Conservation (phyloP, 23 red algal species). For the Gracilaria domingensis region DNA sequence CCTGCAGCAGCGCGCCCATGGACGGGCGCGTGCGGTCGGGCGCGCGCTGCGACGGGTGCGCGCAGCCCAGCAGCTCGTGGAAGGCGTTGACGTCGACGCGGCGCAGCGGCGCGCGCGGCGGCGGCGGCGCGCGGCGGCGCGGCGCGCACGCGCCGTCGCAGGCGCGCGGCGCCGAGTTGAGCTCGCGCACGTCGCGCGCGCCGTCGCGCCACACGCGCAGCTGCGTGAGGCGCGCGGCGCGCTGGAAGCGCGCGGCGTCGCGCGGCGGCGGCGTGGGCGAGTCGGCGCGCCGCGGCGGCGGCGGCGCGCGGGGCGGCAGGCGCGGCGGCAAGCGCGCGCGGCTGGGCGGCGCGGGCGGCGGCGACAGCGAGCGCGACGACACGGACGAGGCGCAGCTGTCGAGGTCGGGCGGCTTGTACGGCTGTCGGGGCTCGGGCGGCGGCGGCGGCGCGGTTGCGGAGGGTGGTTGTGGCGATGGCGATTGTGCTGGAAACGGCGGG, state of each 20-base stretch:
- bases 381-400: too few relatives aligned
- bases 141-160: too few relatives aligned
- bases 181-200: constrained; percentile 4
- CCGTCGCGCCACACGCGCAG: constrained; percentile 19
- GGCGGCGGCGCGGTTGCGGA: too few relatives aligned
- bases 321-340: not conserved
- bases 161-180: not conserved
- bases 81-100: not conserved
- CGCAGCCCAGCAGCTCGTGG: constrained; percentile 5
- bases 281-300: not conserved
- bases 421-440: too few relatives aligned
- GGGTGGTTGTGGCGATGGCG: too few relatives aligned
- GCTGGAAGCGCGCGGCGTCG: not conserved
- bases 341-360: too few relatives aligned
- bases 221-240: not conserved
- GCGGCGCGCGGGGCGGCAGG: not conserved
- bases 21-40: not conserved
- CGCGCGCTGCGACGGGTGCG: not conserved
- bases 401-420: too few relatives aligned
- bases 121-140: not conserved
- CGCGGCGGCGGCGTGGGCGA: not conserved
- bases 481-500: too few relatives aligned
- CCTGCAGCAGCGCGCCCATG: not conserved
- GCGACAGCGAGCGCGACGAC: not conserved
- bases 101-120: not conserved